Conservation (phyloP, 2,329 filamentous ascomycete species). For the Lasiodiplodia sp. region DNA sequence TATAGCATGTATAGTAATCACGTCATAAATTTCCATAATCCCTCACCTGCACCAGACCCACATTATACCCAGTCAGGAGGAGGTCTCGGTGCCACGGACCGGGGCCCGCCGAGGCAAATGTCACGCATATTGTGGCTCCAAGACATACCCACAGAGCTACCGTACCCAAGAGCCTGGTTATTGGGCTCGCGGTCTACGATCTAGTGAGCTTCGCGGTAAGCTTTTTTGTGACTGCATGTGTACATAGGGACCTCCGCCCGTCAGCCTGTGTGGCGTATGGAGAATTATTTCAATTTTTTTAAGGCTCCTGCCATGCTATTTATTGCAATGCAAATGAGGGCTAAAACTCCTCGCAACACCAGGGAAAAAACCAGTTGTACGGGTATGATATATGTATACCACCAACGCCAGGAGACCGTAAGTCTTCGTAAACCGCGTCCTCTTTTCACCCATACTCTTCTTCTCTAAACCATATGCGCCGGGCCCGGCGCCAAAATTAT, state of each 20-base stretch:
- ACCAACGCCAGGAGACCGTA: no score
- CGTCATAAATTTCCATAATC: neutral
- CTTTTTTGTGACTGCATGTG: no score
- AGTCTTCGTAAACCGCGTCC: no score
- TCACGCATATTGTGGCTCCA: neutral
- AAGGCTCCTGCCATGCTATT: no score
- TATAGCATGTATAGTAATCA: neutral
- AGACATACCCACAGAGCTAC: neutral
- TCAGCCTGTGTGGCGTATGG: no score
- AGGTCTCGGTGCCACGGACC: neutral
- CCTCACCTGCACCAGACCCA: neutral
- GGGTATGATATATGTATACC: no score
- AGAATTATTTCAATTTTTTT: no score
- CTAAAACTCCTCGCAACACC: no score
- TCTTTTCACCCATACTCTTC: neutral
- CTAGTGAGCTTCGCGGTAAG: no score
- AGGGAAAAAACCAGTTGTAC: no score
- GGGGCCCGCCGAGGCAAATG: neutral
- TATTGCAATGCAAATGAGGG: no score
- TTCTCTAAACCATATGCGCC: conserved; percentile 1
- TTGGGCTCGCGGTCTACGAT: neutral
- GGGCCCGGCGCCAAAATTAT: conserved; percentile 1
- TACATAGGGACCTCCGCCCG: no score
- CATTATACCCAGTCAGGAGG: neutral
- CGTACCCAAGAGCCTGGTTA: neutral